Evolutionary conservation across 805 yeast genomes (phyloP).

Genomic region (Kregervanrija fluxuum): DNA sequence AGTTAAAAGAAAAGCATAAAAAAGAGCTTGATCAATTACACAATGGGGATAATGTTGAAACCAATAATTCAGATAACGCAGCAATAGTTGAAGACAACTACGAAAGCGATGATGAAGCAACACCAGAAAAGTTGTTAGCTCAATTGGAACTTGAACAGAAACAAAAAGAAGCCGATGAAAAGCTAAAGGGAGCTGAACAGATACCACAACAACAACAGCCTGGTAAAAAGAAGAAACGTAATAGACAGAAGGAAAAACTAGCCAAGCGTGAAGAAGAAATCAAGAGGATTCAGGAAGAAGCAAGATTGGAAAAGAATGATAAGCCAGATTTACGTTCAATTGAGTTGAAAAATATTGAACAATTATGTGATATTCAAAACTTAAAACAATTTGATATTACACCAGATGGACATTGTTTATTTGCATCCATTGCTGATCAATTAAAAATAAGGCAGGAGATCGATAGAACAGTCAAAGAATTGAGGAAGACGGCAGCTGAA

Average conservation of each 20-base stretch:
- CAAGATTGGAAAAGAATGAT: constrained; percentile 57
- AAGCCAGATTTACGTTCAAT: constrained; percentile 63
- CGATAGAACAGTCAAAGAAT: constrained; percentile 36
- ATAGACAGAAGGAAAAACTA: constrained; percentile 77
- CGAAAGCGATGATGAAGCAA: constrained; percentile 40
- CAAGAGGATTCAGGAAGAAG: constrained; percentile 55
- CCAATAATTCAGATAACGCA: constrained; percentile 11
- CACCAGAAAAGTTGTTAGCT: constrained; percentile 64
- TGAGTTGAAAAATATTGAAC: constrained; percentile 61
- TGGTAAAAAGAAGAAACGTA: constrained; percentile 37
- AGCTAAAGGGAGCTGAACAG: constrained; percentile 4
- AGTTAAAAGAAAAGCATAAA: constrained; percentile 46
- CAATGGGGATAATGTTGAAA: constrained; percentile 2
- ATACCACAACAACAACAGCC: not conserved
- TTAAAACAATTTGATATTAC: constrained; percentile 60
- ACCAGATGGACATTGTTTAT: constrained; percentile 94
- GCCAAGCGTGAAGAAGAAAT: constrained; percentile 71
- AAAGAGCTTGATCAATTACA: constrained; percentile 35
- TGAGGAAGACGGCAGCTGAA: constrained; percentile 59
- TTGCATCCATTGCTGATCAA: constrained; percentile 81
- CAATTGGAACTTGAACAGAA: constrained; percentile 39
- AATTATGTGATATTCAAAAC: constrained; percentile 40
- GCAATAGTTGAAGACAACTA: constrained; percentile 21
- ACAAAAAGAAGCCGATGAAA: constrained; percentile 5
- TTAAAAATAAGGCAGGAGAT: constrained; percentile 43